Evolutionary conservation across 108 stramenopile genomes (phyloP), one percentile per base, ranked within the genome.

Genomic region (Cylindrotheca fusiformis): DNA sequence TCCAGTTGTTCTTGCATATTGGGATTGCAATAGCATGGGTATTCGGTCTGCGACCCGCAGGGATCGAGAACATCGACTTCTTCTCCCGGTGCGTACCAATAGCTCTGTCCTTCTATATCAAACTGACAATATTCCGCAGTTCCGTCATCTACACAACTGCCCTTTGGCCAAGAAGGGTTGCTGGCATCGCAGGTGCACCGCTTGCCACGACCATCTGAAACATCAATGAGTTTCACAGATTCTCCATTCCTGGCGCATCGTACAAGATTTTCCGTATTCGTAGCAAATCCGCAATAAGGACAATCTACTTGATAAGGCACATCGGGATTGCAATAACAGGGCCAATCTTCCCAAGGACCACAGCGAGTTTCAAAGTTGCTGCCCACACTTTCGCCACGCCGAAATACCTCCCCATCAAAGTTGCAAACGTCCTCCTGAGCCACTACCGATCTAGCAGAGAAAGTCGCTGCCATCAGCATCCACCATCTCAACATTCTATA

Each of bases 11-110:
- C 51, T 12, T 52, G 33, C 32, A 59, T 2, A 58, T 53, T 49
- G 18, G 71, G 71, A 46, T 72, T 65, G 29, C 71, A 72, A 22
- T 30, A 65, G 51, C 71, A 72, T 4, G 71, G 71, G 25, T 26
- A 54, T 8, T 60, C 51, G 0, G 32, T 36, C 32, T 21, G 4
- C 19, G 33, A 36, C 14, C 57, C 57, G 36, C 36, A 41, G 14
- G 36, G 36, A 41, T 41, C 14, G 6, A 41, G 10, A 14, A 41
- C 36, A 41, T 41, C 36, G 36, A 41, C 36, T 14, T 10, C 14
- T 10, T 41, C 36, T 14, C 36, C 36, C 6, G 6, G 6, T 41
- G 36, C 36, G 36, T 41, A 41, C 36, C 36, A 41, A 14, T 10
- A 41, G 10, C 10, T 41, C 14, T 41, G 6, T 14, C 36, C 36